Evolutionary conservation across 768 basidiomycete species (phyloP).

Genomic region (Suillus brevipes): DNA sequence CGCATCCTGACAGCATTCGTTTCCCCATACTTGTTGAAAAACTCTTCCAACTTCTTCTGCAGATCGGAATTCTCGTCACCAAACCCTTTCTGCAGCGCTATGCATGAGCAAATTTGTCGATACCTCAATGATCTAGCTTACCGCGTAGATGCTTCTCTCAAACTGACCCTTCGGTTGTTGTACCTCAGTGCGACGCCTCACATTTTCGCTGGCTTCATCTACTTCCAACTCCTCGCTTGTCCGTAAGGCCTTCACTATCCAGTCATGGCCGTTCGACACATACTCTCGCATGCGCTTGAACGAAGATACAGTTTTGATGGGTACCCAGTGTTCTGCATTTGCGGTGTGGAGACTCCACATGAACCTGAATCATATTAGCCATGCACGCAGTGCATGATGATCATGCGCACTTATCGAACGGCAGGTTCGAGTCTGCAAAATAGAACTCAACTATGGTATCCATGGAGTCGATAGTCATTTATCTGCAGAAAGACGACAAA

Average conservation of each 20-base stretch:
- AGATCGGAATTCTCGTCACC: slow-evolving; percentile 62
- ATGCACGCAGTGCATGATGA: not conserved
- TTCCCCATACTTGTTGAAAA: slow-evolving; percentile 75
- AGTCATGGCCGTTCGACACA: slow-evolving; percentile 55
- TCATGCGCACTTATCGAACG: slow-evolving; percentile 71
- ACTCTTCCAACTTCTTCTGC: slow-evolving; percentile 75
- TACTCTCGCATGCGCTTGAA: slow-evolving; percentile 95
- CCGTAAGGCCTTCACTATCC: slow-evolving; percentile 69
- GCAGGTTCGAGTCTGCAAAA: slow-evolving; percentile 95
- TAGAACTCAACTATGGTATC: slow-evolving; percentile 81
- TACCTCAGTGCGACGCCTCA: slow-evolving; percentile 74
- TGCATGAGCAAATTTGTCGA: not conserved
- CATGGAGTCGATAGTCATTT: not conserved
- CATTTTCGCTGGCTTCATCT: slow-evolving; percentile 68
- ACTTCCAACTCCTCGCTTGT: slow-evolving; percentile 63
- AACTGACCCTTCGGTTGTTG: slow-evolving; percentile 78
- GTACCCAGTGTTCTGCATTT: slow-evolving; percentile 85
- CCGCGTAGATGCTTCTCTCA: slow-evolving; percentile 86
- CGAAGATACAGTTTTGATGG: slow-evolving; percentile 80
- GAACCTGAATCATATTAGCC: slow-evolving; percentile 55
- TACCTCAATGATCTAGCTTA: slow-evolving; percentile 42
- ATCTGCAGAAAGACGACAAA: not conserved
- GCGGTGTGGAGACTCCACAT: slow-evolving; percentile 91
- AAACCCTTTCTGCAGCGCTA: slow-evolving; percentile 78
- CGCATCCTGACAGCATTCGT: slow-evolving; percentile 88